These are phyloP conservation scores for Candida labiduridarum DNA, from an alignment of 1,139 yeast species.

Conservation along the genomic window DNA sequence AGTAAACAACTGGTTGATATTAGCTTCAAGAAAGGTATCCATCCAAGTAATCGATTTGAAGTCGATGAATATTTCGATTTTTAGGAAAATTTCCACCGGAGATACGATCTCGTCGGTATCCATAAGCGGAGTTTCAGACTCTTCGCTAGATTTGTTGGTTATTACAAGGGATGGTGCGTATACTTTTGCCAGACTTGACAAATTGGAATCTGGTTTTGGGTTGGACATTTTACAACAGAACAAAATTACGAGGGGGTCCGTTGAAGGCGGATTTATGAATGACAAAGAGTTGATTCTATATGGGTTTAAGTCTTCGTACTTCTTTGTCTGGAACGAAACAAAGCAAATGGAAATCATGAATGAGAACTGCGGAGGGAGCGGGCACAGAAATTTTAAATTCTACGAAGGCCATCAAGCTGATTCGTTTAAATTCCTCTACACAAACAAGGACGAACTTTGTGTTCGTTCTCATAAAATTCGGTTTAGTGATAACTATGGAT, in stretches of 20 bases:
- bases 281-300: conserved; percentile 63
- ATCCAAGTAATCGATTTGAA: conserved; percentile 55
- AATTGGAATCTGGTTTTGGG: conserved; percentile 10
- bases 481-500: conserved; percentile 26
- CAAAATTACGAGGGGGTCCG: conserved; percentile 69
- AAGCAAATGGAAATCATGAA: conserved; percentile 68
- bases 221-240: conserved; percentile 54
- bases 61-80: conserved; percentile 24
- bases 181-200: conserved; percentile 31
- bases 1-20: conserved; percentile 42
- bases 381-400: conserved; percentile 81
- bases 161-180: conserved; percentile 72
- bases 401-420: conserved; percentile 18
- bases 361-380: conserved; percentile 81
- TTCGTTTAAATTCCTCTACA: conserved; percentile 46
- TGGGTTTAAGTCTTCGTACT: conserved; percentile 81
- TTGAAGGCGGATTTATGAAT: conserved; percentile 69
- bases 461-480: conserved; percentile 28
- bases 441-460: conserved; percentile 53
- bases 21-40: conserved; percentile 77
- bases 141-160: conserved; percentile 32
- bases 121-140: conserved; percentile 27
- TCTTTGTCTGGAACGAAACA: conserved; percentile 84
- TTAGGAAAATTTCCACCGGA: conserved; percentile 64
- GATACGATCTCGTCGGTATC: conserved; percentile 70